phyloP scores from a whole-genome alignment of 2,329 filamentous ascomycete species.

The Ceratocystis destructans region DNA sequence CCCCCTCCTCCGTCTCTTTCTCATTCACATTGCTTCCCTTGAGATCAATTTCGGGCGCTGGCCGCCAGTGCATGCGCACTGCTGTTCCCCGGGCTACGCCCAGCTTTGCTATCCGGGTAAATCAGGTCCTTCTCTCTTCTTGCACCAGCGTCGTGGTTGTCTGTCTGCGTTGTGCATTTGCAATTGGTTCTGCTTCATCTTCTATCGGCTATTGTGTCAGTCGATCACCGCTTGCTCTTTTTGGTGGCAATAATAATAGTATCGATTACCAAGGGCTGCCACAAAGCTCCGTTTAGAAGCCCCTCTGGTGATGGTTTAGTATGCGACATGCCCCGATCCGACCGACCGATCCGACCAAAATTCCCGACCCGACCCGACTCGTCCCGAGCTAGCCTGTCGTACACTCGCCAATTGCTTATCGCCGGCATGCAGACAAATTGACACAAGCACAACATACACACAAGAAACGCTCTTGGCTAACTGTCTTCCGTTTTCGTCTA shows the following conservation, averaged over 20 bases:
- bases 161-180: conserved; percentile 15
- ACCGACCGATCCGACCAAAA: too few relatives aligned
- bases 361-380: too few relatives aligned
- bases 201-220: conserved; percentile 25
- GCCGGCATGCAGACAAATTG: neutral
- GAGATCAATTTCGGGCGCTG: conserved; percentile 62
- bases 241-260: too few relatives aligned
- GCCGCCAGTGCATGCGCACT: conserved; percentile 63
- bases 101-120: conserved; percentile 43
- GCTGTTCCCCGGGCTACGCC: conserved; percentile 41
- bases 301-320: too few relatives aligned
- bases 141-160: neutral
- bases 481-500: conserved; percentile 19
- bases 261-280: too few relatives aligned
- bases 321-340: too few relatives aligned
- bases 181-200: neutral
- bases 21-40: conserved; percentile 63
- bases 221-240: too few relatives aligned
- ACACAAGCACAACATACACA: conserved; percentile 11
- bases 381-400: neutral
- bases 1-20: conserved; percentile 19
- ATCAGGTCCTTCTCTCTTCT: conserved; percentile 13
- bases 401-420: neutral
- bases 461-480: conserved; percentile 17
- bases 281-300: too few relatives aligned